Conservation (phyloP, 2,329 filamentous ascomycete genomes). For the Lachnellula willkommii region DNA sequence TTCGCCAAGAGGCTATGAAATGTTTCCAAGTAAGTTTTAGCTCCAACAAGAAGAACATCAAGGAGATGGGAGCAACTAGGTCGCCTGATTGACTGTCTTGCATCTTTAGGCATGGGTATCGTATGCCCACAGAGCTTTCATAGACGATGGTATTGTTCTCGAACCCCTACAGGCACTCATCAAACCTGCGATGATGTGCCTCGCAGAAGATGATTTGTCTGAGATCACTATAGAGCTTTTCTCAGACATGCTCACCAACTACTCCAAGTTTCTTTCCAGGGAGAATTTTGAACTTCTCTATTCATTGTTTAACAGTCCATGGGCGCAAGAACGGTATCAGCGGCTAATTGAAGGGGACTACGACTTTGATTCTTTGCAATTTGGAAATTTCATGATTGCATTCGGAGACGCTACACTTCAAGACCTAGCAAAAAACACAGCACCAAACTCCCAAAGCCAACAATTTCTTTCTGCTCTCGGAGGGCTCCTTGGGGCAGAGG, state of each 20-base stretch:
- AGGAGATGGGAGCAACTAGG: no score
- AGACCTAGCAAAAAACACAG: constrained; percentile 49
- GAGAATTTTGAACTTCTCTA: constrained; percentile 54
- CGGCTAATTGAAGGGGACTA: constrained; percentile 54
- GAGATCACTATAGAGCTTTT: constrained; percentile 59
- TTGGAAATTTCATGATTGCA: constrained; percentile 61
- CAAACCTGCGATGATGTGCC: constrained; percentile 53
- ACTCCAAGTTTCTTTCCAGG: constrained; percentile 55
- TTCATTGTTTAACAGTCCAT: constrained; percentile 54
- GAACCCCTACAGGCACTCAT: constrained; percentile 56
- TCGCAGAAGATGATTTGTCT: constrained; percentile 54
- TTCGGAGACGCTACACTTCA: constrained; percentile 63
- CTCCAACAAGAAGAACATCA: neutral
- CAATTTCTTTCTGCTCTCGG: constrained; percentile 55
- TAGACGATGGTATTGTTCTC: constrained; percentile 52
- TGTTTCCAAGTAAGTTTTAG: constrained; percentile 51
- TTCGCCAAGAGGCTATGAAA: constrained; percentile 51
- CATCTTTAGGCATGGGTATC: constrained; percentile 60
- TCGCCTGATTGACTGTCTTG: no score
- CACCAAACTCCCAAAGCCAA: constrained; percentile 42
- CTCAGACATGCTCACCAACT: constrained; percentile 60
- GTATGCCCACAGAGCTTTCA: constrained; percentile 62
- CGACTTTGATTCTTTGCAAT: constrained; percentile 59
- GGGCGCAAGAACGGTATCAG: constrained; percentile 52
- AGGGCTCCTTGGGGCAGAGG: constrained; percentile 59